Percentiles rank a stretch among this genome's conserved stretches.
Evolutionary conservation across 1,284 basidiomycete species (phyloP).

Genomic region (Ceratobasidium sp.): DNA sequence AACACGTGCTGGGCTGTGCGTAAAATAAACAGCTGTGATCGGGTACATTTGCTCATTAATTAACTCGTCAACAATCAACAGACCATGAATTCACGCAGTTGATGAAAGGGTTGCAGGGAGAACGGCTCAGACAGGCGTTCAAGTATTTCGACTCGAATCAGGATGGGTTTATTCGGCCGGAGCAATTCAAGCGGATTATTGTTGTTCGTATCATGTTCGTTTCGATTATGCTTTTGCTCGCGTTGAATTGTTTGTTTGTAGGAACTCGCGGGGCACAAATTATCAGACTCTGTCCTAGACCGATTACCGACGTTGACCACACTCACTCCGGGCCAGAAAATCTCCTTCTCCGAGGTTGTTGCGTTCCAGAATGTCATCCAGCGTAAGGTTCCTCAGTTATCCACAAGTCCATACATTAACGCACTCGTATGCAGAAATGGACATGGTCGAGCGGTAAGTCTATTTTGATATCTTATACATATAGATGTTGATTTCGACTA

Average conservation of each 20-base stretch:
- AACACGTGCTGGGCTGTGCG: constrained; percentile 92
- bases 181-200: constrained; percentile 94
- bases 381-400: constrained; percentile 64
- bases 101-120: constrained; percentile 97
- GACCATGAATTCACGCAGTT: constrained; percentile 96
- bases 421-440: constrained; percentile 78
- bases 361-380: constrained; percentile 95
- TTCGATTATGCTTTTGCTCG: not conserved
- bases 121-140: constrained; percentile 94
- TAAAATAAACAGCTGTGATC: constrained; percentile 49
- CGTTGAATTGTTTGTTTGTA: constrained; percentile 56
- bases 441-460: constrained; percentile 89
- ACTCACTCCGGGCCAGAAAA: constrained; percentile 86
- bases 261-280: constrained; percentile 96
- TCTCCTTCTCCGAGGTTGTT: constrained; percentile 94
- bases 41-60: constrained; percentile 43
- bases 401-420: constrained; percentile 42
- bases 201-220: constrained; percentile 67
- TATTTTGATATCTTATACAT: not conserved
- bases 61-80: constrained; percentile 56
- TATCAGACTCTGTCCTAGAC: constrained; percentile 91
- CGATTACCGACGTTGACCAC: constrained; percentile 91
- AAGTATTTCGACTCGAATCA: constrained; percentile 88
- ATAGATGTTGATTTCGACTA: constrained; percentile 47
- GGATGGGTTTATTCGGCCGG: constrained; percentile 92